Evolutionary conservation across 2,329 filamentous ascomycete species (phyloP).

Genomic region (Arthrobotrys iridis): DNA sequence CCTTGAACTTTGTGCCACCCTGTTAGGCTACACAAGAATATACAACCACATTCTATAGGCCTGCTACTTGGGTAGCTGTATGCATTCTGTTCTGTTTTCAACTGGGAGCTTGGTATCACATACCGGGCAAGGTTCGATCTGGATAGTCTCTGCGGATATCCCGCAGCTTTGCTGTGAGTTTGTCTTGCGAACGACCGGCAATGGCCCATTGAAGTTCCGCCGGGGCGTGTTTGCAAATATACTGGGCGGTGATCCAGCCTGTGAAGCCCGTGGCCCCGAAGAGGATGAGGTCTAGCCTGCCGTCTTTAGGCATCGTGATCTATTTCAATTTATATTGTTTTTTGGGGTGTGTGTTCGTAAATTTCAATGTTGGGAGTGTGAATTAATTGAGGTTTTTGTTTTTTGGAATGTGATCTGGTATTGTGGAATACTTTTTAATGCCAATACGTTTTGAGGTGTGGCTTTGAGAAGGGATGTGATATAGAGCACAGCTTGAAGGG

Average conservation of each 20-base stretch:
- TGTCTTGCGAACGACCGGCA: slow-evolving; percentile 80
- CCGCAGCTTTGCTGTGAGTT: slow-evolving; percentile 75
- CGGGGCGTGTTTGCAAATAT: slow-evolving; percentile 76
- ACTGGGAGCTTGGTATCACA: too few relatives aligned
- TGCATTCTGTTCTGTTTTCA: neutral
- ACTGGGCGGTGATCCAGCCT: slow-evolving; percentile 77
- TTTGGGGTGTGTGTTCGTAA: neutral
- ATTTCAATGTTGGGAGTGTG: neutral
- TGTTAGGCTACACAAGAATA: slow-evolving; percentile 14
- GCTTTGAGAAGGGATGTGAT: neutral
- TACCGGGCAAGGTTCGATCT: slow-evolving; percentile 77
- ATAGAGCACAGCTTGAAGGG: neutral
- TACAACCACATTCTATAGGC: slow-evolving; percentile 24
- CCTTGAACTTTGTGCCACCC: neutral
- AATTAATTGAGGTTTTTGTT: neutral
- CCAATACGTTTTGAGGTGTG: too few relatives aligned
- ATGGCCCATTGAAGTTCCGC: slow-evolving; percentile 87
- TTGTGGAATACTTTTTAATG: too few relatives aligned
- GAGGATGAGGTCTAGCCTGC: slow-evolving; percentile 68
- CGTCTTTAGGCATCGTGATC: slow-evolving; percentile 38
- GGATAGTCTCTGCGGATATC: slow-evolving; percentile 74
- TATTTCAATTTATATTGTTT: neutral
- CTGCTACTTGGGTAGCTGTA: neutral
- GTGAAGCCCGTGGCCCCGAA: slow-evolving; percentile 83
- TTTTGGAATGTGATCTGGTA: too few relatives aligned